phyloP scores from a whole-genome alignment of 768 basidiomycete species.

The Strobilomyces confusus region DNA sequence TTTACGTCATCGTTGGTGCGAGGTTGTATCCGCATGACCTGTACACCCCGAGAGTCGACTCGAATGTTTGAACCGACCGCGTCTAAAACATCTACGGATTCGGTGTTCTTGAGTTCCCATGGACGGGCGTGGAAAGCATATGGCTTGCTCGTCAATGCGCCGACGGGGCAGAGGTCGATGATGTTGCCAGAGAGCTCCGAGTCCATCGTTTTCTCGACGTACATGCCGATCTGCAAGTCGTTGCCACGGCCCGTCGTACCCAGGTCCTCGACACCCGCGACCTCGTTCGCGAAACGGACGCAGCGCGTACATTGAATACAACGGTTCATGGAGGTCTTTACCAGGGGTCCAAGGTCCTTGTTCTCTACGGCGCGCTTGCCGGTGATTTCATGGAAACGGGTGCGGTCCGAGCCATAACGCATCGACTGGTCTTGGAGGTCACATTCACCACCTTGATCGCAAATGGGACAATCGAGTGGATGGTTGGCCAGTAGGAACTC shows the following conservation, averaged over 20 bases:
- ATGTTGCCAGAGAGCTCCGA: slow-evolving; percentile 97
- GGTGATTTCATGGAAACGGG: slow-evolving; percentile 96
- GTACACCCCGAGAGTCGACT: slow-evolving; percentile 89
- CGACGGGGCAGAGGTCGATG: slow-evolving; percentile 96
- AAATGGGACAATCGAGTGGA: slow-evolving; percentile 97
- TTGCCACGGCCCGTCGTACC: slow-evolving; percentile 97
- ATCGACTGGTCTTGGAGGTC: slow-evolving; percentile 99
- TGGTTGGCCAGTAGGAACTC: slow-evolving; percentile 98
- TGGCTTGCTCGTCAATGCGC: slow-evolving; percentile 96
- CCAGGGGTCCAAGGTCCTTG: slow-evolving; percentile 95
- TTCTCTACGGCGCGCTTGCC: slow-evolving; percentile 98
- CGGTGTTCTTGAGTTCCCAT: slow-evolving; percentile 98
- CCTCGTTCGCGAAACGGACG: slow-evolving; percentile 98
- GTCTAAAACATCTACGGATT: slow-evolving; percentile 93
- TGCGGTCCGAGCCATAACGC: slow-evolving; percentile 97
- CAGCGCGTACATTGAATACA: slow-evolving; percentile 99
- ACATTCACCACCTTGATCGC: slow-evolving; percentile 98
- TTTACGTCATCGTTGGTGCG: slow-evolving; percentile 97
- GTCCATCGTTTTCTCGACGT: slow-evolving; percentile 96
- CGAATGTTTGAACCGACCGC: slow-evolving; percentile 96
- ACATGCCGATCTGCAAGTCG: slow-evolving; percentile 97
- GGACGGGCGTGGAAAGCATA: slow-evolving; percentile 97
- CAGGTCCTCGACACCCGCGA: slow-evolving; percentile 96
- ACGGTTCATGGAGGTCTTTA: slow-evolving; percentile 98
- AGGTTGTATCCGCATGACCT: slow-evolving; percentile 97